Evolutionary conservation across 257 asterid species (phyloP), one percentile per base, ranked within the genome.

Genomic region (Linaria vulgaris): DNA sequence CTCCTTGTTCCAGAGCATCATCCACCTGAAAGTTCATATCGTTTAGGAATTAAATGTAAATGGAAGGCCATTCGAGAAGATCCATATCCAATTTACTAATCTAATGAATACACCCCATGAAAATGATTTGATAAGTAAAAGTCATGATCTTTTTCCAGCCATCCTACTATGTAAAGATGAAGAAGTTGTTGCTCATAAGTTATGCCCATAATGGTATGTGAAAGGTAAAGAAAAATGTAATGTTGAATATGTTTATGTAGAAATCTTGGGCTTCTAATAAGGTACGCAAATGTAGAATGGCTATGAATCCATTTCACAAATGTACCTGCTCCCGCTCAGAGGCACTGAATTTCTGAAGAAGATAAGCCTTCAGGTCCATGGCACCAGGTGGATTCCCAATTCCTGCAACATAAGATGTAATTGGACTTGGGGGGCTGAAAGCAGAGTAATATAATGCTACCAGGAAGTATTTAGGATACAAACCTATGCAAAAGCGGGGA

Each of bases 401-500:
- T 52, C 99, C 99, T 92, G 75, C 23, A 65, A 62, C 6, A 69
- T 41, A 37, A 44, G 16, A 20, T 38, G 39, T 44, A 64, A 34
- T 63, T 30, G 17, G 66, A 53, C 56, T 44, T 52, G 17, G 44
- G 17, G 44, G 69, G 23, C 16, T 45, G 16, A 45, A 22, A 24
- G 16, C 27, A 34, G 59, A 68, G 19, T 46, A 60, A 21, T 37
- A 43, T 61, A 43, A 53, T 48, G 56, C 12, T 59, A 51, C 37
- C 39, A 61, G 44, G 51, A 48, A 30, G 49, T 10, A 37, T 37
- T 61, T 54, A 55, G 31, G 61, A 63, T 31, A 66, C 82, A 16
- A 37, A 90, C 99, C 99, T 70, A 94, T 82, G 86, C 96, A 94
- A 59, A 84, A 81, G 34, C 99, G 91, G 44, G 99, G 97, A 74